Evolutionary conservation across 2,329 filamentous ascomycete genomes (phyloP), one percentile per base, ranked within the genome.

Genomic region (Cercospora sp.): DNA sequence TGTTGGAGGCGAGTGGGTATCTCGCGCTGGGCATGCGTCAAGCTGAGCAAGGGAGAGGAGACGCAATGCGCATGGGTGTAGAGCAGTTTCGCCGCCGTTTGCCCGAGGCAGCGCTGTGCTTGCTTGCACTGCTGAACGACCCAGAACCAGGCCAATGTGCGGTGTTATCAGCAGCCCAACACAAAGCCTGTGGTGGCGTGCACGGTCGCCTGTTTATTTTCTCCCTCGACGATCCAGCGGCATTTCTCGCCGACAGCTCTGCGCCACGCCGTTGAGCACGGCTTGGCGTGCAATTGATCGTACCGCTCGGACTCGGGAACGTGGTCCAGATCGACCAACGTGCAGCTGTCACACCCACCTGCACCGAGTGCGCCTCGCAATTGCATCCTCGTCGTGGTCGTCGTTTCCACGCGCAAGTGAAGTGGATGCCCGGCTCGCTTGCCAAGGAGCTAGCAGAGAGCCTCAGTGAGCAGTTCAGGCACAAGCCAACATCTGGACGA

Each of bases 1-100:
- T 53, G 67, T 60, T 65, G 63, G 60, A 65, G 48, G 60, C 64
- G 64, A 42, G 63, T 59, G 66, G 55, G 42, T 60, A 45, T 60
- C 36, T 60, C 33, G 28, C 28, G 30, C 57, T 65, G 53, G 66
- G 58, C 66, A 33, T 60, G 63, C 66, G 62, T 68, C 57, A 62
- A 53, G 28, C 53, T 58, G 53, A 31, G 53, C 53, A 30, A 58
- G 53, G 53, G 23, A 31, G 26, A 58, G 53, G 26, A 58, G 45
- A 58, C 53, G 53, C 30, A 18, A 58, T 28, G 53, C 30, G 53
- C 53, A 58, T 58, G 53, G 53, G 30, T 58, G 53, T 30, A 12
- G 10, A 28, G 26, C 16, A 9, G n/a, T 58, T 23, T 7, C 39
- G 30, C 60, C 42, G 60, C 16, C 42, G 60, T 53, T 63, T 31